Percentiles rank a stretch among this genome's conserved stretches.
These are phyloP conservation scores for Chaetomium sp. DNA, from an alignment of 2,329 filamentous ascomycete species.

Conservation along the genomic window DNA sequence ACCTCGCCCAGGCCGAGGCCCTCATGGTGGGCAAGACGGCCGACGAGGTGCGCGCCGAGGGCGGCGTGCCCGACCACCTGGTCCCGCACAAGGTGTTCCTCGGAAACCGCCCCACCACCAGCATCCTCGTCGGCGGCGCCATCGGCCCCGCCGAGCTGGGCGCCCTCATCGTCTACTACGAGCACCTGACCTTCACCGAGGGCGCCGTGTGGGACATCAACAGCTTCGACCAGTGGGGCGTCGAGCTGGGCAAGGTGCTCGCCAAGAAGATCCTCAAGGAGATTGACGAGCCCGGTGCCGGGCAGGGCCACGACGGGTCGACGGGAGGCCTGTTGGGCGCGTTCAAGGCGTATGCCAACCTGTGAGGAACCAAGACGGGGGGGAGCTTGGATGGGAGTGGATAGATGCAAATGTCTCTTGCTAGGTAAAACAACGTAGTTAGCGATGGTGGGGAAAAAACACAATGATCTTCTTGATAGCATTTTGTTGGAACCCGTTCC, in stretches of 20 bases:
- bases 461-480: not conserved
- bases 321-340: constrained; percentile 87
- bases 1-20: constrained; percentile 85
- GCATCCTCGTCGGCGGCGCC: constrained; percentile 83
- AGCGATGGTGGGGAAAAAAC: not conserved
- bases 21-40: constrained; percentile 89
- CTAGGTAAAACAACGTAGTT: not conserved
- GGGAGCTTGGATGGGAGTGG: not conserved
- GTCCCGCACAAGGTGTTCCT: constrained; percentile 99
- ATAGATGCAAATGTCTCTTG: not conserved
- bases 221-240: constrained; percentile 99
- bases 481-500: not conserved
- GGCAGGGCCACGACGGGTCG: constrained; percentile 77
- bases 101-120: constrained; percentile 95
- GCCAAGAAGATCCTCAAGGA: constrained; percentile 90
- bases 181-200: constrained; percentile 97
- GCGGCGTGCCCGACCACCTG: constrained; percentile 66
- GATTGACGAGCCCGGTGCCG: constrained; percentile 75
- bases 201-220: constrained; percentile 99
- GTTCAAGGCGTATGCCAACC: constrained; percentile 75
- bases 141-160: constrained; percentile 94
- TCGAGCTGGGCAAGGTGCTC: constrained; percentile 93
- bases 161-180: constrained; percentile 97
- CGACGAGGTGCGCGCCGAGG: constrained; percentile 76
- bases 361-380: constrained; percentile 40